These are phyloP conservation scores for Suillus subaureus DNA, from an alignment of 768 basidiomycete species.

Conservation along the genomic window DNA sequence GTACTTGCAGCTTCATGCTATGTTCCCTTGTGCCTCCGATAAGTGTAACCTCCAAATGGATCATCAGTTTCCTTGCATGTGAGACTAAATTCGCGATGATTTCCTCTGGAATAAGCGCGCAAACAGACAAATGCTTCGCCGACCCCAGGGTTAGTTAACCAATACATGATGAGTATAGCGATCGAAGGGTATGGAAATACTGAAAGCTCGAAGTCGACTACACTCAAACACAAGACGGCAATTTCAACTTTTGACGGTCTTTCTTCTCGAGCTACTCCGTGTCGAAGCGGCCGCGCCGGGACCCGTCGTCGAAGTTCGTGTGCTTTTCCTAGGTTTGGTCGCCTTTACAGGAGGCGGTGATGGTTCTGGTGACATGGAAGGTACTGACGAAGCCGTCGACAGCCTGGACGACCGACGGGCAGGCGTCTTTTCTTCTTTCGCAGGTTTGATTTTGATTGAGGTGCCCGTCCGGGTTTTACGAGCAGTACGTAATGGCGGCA, in stretches of 20 bases:
- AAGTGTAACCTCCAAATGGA: background rate
- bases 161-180: background rate
- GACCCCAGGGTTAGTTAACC: background rate
- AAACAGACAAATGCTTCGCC: background rate
- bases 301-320: constrained; percentile 14
- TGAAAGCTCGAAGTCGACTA: background rate
- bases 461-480: constrained; percentile 12
- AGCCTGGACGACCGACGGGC: constrained; percentile 42
- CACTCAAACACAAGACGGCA: background rate
- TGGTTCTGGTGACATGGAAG: constrained; percentile 36
- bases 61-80: background rate
- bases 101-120: background rate
- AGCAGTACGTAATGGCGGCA: constrained; percentile 25
- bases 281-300: constrained; percentile 21
- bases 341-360: constrained; percentile 25
- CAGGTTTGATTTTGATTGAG: constrained; percentile 20
- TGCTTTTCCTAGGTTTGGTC: constrained; percentile 22
- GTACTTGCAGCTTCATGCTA: background rate
- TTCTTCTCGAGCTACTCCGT: constrained; percentile 35
- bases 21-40: background rate
- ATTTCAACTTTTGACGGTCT: constrained; percentile 12
- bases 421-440: constrained; percentile 27
- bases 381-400: constrained; percentile 32
- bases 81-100: background rate
- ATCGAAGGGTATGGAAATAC: background rate